Conservation (phyloP, 805 yeast genomes). For the Zygotorulaspora danielsina region DNA sequence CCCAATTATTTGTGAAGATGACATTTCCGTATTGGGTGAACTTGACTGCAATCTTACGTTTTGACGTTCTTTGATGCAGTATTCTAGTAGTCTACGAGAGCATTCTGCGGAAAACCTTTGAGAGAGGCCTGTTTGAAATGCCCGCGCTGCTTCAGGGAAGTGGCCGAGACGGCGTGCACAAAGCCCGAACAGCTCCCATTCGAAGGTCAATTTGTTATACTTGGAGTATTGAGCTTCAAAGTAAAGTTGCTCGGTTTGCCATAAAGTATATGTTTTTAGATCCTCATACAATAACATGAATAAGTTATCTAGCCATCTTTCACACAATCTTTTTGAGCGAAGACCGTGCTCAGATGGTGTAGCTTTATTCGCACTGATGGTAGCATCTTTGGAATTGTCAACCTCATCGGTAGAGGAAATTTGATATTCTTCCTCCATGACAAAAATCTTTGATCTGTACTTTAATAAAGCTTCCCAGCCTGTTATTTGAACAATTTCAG, state of each 20-base stretch:
- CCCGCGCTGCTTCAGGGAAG: slow-evolving; percentile 78
- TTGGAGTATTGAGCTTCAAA: slow-evolving; percentile 82
- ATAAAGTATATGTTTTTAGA: slow-evolving; percentile 76
- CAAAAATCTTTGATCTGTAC: slow-evolving; percentile 58
- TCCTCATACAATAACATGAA: slow-evolving; percentile 71
- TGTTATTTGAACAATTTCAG: slow-evolving; percentile 58
- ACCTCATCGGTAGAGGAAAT: slow-evolving; percentile 25
- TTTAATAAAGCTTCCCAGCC: slow-evolving; percentile 70
- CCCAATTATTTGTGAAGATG: slow-evolving; percentile 35
- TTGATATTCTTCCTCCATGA: slow-evolving; percentile 61
- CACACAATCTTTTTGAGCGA: slow-evolving; percentile 63
- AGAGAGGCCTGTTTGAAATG: slow-evolving; percentile 67
- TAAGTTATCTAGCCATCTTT: slow-evolving; percentile 73
- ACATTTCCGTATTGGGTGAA: slow-evolving; percentile 23
- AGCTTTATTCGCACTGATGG: slow-evolving; percentile 3
- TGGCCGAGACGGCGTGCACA: slow-evolving; percentile 85
- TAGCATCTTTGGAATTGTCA: slow-evolving; percentile 8
- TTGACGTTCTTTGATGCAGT: slow-evolving; percentile 50
- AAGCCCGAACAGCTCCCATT: slow-evolving; percentile 89
- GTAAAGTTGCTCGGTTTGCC: slow-evolving; percentile 89
- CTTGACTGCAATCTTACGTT: slow-evolving; percentile 24
- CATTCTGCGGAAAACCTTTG: slow-evolving; percentile 78
- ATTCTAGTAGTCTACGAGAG: slow-evolving; percentile 66
- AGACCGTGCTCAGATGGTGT: slow-evolving; percentile 39
- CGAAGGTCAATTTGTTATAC: slow-evolving; percentile 71